A percentile compares a stretch with the other conserved stretches of the same genome.
phyloP scores from a whole-genome alignment of 2,329 filamentous ascomycete genomes.

The Microdochium nivale region DNA sequence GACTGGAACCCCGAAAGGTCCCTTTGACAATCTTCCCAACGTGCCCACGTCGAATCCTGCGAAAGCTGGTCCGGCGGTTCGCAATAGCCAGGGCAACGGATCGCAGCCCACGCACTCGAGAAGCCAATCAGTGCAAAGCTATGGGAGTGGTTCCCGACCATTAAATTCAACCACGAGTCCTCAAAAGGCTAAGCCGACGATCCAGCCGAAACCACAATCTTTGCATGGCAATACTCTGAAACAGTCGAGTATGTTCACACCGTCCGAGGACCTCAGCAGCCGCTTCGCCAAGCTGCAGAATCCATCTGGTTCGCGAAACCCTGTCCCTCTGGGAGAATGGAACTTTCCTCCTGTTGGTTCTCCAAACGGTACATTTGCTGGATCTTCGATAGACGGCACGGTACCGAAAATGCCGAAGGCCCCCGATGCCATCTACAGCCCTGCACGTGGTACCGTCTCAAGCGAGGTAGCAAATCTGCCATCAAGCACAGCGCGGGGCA shows the following conservation, averaged over 20 bases:
- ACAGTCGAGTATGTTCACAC: constrained; percentile 19
- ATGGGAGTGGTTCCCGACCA: constrained; percentile 4
- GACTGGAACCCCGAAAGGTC: constrained; percentile 3
- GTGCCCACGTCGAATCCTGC: constrained; percentile 5
- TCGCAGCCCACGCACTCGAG: neutral
- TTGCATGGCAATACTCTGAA: constrained; percentile 53
- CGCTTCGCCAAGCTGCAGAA: constrained; percentile 48
- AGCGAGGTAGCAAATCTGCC: constrained; percentile 57
- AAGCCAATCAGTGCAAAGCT: neutral
- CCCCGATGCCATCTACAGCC: constrained; percentile 70
- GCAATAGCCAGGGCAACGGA: neutral
- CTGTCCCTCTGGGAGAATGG: neutral
- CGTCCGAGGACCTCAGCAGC: constrained; percentile 40
- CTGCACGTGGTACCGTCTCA: constrained; percentile 62
- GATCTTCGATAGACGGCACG: constrained; percentile 40
- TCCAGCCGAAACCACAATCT: constrained; percentile 60
- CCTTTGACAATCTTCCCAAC: constrained; percentile 7
- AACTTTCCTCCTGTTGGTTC: neutral
- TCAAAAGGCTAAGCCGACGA: constrained; percentile 31
- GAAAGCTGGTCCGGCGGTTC: neutral
- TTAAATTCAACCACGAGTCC: constrained; percentile 10
- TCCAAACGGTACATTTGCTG: constrained; percentile 6
- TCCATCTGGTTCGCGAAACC: neutral
- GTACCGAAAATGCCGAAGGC: constrained; percentile 56
- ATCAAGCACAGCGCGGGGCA: constrained; percentile 53